Evolutionary conservation across 495 filamentous ascomycete genomes (phyloP).

Genomic region (Penicillium paradoxum): DNA sequence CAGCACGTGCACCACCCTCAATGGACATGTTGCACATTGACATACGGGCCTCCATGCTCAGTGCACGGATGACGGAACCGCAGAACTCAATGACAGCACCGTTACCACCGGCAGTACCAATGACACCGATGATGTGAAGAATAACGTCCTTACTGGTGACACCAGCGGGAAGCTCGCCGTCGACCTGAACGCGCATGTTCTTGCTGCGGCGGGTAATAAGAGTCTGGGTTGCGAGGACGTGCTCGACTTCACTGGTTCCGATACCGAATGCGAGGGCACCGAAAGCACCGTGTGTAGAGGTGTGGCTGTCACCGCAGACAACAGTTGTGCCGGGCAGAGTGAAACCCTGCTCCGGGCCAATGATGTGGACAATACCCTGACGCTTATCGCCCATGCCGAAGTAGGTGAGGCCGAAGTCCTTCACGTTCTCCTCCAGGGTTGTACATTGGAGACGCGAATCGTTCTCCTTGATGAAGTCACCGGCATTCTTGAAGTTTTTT

Average conservation of each 20-base stretch:
- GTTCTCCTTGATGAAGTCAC: conserved; percentile 81
- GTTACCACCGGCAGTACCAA: conserved; percentile 93
- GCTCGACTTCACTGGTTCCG: conserved; percentile 96
- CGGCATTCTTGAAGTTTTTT: conserved; percentile 83
- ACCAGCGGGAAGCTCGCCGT: conserved; percentile 83
- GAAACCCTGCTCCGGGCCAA: conserved; percentile 99
- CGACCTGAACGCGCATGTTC: conserved; percentile 97
- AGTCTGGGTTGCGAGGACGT: conserved; percentile 94
- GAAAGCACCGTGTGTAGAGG: conserved; percentile 96
- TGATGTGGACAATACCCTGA: conserved; percentile 97
- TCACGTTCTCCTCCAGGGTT: conserved; percentile 95
- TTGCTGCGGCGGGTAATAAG: conserved; percentile 92
- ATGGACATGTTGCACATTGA: conserved; percentile 99
- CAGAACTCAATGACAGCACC: conserved; percentile 96
- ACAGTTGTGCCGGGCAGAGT: conserved; percentile 96
- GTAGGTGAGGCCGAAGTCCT: conserved; percentile 93
- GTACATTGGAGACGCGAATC: conserved; percentile 91
- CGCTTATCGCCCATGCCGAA: conserved; percentile 95
- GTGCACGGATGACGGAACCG: conserved; percentile 78
- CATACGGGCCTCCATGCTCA: conserved; percentile 98
- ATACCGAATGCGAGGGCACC: conserved; percentile 95
- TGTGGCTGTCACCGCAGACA: conserved; percentile 96
- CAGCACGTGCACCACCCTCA: conserved; percentile 90
- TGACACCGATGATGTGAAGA: conserved; percentile 87
- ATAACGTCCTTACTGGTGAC: conserved; percentile 97